These are phyloP conservation scores for Yarrowia sp. DNA, from an alignment of 805 yeast genomes.

Conservation along the genomic window DNA sequence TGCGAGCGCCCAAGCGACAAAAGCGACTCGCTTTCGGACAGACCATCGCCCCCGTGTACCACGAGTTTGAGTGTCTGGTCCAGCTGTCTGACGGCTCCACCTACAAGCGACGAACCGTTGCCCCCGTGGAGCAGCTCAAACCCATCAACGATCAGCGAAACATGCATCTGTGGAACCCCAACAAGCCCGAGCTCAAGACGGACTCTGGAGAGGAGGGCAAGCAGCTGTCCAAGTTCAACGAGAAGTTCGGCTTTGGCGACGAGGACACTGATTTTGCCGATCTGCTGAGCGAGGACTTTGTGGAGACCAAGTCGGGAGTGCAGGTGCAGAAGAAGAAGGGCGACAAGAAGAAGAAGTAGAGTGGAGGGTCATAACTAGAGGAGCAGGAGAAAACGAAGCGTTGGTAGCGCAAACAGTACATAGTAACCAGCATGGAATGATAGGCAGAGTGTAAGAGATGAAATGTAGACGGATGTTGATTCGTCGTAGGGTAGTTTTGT, in stretches of 20 bases:
- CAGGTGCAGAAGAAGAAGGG: slow-evolving; percentile 46
- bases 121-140: slow-evolving; percentile 81
- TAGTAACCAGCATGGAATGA: slow-evolving; percentile 24
- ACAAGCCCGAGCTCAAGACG: slow-evolving; percentile 69
- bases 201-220: slow-evolving; percentile 84
- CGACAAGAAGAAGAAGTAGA: slow-evolving; percentile 42
- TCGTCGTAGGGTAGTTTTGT: too few species aligned
- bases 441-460: neutral
- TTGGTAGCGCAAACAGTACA: slow-evolving; percentile 25
- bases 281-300: slow-evolving; percentile 56
- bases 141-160: slow-evolving; percentile 88
- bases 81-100: slow-evolving; percentile 95
- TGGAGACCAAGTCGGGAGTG: slow-evolving; percentile 58
- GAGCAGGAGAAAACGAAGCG: neutral
- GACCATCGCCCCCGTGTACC: slow-evolving; percentile 89
- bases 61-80: slow-evolving; percentile 84
- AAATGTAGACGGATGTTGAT: neutral
- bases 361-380: neutral
- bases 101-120: slow-evolving; percentile 73
- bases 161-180: slow-evolving; percentile 83
- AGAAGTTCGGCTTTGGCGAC: slow-evolving; percentile 37
- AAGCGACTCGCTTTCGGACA: slow-evolving; percentile 53
- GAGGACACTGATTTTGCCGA: slow-evolving; percentile 49
- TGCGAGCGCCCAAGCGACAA: slow-evolving; percentile 29
- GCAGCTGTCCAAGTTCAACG: slow-evolving; percentile 48